These are phyloP conservation scores for Curvularia eragrostidis DNA, from an alignment of 2,329 filamentous ascomycete species.

Conservation along the genomic window DNA sequence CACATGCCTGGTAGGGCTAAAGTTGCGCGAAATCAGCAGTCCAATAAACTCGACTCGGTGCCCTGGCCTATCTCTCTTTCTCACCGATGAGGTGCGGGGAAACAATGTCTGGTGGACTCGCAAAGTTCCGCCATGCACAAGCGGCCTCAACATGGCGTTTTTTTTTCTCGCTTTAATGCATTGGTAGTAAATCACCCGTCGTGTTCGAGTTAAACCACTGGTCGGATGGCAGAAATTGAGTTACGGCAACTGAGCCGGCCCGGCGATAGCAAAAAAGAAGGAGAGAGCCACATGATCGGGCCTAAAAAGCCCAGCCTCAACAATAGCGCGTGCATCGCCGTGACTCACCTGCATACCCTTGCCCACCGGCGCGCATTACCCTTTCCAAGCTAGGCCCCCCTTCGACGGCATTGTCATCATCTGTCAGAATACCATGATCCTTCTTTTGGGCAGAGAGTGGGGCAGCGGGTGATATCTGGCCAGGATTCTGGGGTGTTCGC, in stretches of 20 bases:
- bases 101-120: neutral
- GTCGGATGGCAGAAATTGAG: neutral
- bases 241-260: neutral
- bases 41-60: neutral
- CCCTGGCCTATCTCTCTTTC: neutral
- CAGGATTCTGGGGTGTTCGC: neutral
- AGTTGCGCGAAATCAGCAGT: neutral
- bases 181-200: neutral
- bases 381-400: neutral
- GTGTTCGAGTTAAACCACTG: neutral
- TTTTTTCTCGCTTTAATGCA: neutral
- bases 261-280: neutral
- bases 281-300: neutral
- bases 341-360: constrained; percentile 4
- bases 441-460: neutral
- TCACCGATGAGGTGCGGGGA: constrained; percentile 4
- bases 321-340: neutral
- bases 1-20: neutral
- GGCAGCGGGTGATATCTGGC: neutral
- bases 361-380: neutral
- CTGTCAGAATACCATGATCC: constrained; percentile 1
- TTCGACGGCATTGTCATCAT: neutral
- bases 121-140: neutral
- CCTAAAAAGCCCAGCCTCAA: constrained; percentile 1
- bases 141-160: constrained; percentile 7